Evolutionary conservation across 2,329 filamentous ascomycete genomes (phyloP).

Genomic region (Diplodia mutila): DNA sequence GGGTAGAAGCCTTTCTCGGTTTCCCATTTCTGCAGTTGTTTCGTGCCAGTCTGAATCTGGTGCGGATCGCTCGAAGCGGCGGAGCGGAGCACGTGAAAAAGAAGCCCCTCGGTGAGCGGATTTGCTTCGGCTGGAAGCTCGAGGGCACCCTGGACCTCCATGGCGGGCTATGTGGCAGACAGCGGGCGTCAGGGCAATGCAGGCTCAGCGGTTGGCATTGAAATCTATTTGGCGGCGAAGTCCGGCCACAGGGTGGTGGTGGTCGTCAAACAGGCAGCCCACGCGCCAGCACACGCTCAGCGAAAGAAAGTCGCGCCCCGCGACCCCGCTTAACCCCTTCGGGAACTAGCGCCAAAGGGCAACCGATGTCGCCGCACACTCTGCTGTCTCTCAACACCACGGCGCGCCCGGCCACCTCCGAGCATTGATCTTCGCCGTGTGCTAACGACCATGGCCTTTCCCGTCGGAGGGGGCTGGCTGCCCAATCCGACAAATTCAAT

Average conservation of each 20-base stretch:
- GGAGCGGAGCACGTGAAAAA: constrained; percentile 54
- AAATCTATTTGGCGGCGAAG: constrained; percentile 1
- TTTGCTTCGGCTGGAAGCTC: constrained; percentile 82
- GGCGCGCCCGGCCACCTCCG: background rate
- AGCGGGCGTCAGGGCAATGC: background rate
- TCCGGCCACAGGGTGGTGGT: constrained; percentile 11
- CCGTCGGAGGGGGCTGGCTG: background rate
- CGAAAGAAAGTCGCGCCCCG: constrained; percentile 21
- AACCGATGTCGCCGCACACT: background rate
- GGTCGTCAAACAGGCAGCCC: constrained; percentile 6
- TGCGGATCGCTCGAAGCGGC: constrained; percentile 52
- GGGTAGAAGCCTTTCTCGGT: constrained; percentile 52
- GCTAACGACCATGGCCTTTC: background rate
- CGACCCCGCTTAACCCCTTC: background rate
- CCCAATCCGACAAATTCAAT: constrained; percentile 6
- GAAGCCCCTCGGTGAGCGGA: constrained; percentile 52
- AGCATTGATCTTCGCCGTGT: background rate
- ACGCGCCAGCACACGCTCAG: constrained; percentile 10
- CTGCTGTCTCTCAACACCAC: background rate
- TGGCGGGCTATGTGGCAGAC: constrained; percentile 23
- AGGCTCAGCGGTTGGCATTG: constrained; percentile 1
- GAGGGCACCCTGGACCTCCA: constrained; percentile 52
- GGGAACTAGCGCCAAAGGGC: background rate
- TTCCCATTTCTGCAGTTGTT: constrained; percentile 58
- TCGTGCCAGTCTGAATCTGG: constrained; percentile 56